Conservation (phyloP, 805 yeast species). For the Yarrowia alimentaria region DNA sequence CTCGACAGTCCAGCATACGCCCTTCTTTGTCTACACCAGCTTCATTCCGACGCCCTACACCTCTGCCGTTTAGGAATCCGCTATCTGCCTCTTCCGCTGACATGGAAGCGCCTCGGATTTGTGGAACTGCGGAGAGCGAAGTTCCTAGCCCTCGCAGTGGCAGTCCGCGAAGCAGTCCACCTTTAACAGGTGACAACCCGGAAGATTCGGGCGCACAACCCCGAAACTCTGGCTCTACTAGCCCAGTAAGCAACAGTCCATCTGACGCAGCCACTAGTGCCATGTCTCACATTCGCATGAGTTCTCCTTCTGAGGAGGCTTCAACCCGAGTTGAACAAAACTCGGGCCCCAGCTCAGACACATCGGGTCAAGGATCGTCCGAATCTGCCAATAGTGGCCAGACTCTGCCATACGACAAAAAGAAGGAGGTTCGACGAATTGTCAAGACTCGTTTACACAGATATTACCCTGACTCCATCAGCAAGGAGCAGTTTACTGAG, state of each 20-base stretch:
- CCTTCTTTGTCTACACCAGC: not conserved
- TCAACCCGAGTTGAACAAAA: too few species aligned
- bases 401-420: not conserved
- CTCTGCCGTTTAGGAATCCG: slow-evolving; percentile 8
- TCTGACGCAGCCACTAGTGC: slow-evolving; percentile 6
- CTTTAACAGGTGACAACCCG: not conserved
- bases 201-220: too few species aligned
- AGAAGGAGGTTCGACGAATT: slow-evolving; percentile 1
- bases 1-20: slow-evolving; percentile 3
- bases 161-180: slow-evolving; percentile 7
- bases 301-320: not conserved
- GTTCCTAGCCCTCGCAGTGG: slow-evolving; percentile 16
- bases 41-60: slow-evolving; percentile 6
- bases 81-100: not conserved
- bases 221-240: not conserved
- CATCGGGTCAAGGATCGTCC: too few species aligned
- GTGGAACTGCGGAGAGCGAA: slow-evolving; percentile 3
- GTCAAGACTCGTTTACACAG: slow-evolving; percentile 31
- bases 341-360: not conserved
- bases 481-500: slow-evolving; percentile 50
- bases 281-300: slow-evolving; percentile 2
- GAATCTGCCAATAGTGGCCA: too few species aligned
- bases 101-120: not conserved
- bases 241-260: too few species aligned
- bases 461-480: slow-evolving; percentile 43